phyloP scores from a whole-genome alignment of 306 rosid species.

The Astragalus membranaceus region DNA sequence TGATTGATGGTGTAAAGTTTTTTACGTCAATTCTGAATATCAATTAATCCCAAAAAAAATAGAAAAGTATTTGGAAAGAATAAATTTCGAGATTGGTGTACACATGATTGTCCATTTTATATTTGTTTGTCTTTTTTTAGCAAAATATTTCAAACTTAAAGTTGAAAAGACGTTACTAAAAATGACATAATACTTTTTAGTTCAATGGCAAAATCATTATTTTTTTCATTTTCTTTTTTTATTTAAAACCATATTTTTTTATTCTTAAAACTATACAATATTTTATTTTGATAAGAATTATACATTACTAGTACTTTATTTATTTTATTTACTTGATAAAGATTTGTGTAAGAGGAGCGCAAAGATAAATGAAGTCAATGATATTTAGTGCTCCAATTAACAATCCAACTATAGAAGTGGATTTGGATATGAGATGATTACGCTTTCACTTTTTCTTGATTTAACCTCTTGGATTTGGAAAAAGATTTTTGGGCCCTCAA shows the following conservation, averaged over 20 bases:
- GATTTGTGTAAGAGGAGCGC: background rate
- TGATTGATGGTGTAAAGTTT: too few relatives aligned
- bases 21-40: too few relatives aligned
- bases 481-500: conserved; percentile 7
- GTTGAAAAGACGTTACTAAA: background rate
- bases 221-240: background rate
- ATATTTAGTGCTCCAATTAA: conserved; percentile 5
- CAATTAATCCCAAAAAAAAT: too few relatives aligned
- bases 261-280: background rate
- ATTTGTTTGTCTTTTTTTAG: background rate
- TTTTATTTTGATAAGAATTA: too few relatives aligned
- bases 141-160: background rate
- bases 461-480: background rate
- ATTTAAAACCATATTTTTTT: too few relatives aligned
- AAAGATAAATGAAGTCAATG: conserved; percentile 4
- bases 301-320: background rate
- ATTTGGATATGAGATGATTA: conserved; percentile 23
- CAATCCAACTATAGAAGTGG: conserved; percentile 6
- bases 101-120: background rate
- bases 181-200: background rate
- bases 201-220: background rate
- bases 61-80: too few relatives aligned
- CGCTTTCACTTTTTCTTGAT: conserved; percentile 11
- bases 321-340: background rate
- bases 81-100: too few relatives aligned